Base-by-base conservation (phyloP, 768 basidiomycete species). In the Hortiboletus flavorubellus region DNA sequence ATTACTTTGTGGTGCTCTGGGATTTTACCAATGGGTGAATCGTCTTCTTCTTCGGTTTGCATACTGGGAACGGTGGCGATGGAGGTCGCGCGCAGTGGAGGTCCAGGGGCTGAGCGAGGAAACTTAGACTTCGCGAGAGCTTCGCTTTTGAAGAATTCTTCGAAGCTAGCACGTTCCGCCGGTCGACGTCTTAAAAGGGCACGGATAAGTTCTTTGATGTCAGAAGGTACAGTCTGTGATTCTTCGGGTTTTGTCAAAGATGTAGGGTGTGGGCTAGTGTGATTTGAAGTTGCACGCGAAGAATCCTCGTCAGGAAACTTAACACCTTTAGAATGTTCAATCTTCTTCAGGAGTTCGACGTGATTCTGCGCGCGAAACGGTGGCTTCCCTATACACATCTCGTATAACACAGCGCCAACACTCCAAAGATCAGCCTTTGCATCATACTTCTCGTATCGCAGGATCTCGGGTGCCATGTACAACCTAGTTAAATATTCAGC, bases 401-500 rank as follows among this genome's bases (percentile, higher is more conserved):
- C 97, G 73, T 86, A 99, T 2, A 98, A 75, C 23, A 99, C 95
- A 0, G 97, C 93, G 6, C 97, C 97, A 45, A 98, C 94, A 31
- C 93, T 95, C 97, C 97, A 99, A 2, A 99, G 79, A 68, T 99
- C 97, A 11, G 92, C 97, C 69, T 93, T 96, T 18, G 95, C 95
- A 69, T 97, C 94, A 72, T 99, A 98, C 68, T 95, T 95, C 74
- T 98, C 89, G 69, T 97, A 97, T 15, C 91, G 85, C 11, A 99
- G 76, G 64, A 99, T 98, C 73, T 99, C 97, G 0, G 97, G 97
- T 0, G 97, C 97, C 97, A 98, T 99, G 74, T 99, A 99, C 31
- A 99, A 74, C 46, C 93, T 94, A 53, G 7, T 31, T 8, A 18
- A 23, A 21, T 38, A 23, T 2, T 59, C 42, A 59, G 48, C 31